Conservation (phyloP, 345 rosid genomes). For the Populus deltoides region DNA sequence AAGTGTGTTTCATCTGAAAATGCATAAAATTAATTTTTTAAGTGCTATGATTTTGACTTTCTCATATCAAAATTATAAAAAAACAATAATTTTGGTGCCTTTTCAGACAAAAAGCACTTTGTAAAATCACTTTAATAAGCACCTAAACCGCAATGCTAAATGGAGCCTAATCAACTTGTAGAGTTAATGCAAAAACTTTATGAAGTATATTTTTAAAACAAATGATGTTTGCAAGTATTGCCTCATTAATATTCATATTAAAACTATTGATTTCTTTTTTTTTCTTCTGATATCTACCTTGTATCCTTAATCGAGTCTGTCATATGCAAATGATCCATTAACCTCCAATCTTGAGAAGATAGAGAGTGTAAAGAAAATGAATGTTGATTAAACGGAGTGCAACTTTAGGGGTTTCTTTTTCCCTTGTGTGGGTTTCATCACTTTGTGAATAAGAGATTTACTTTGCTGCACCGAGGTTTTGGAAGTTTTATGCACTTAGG, state of each 20-base stretch:
- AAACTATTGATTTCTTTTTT: neutral
- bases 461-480: neutral
- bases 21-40: too few species aligned
- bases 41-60: too few species aligned
- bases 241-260: neutral
- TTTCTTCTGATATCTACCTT: too few species aligned
- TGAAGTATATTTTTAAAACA: neutral
- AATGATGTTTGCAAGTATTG: neutral
- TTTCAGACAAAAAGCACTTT: too few species aligned
- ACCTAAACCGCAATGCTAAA: too few species aligned
- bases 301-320: neutral
- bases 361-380: neutral
- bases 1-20: too few species aligned
- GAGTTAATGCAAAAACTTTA: neutral
- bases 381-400: neutral
- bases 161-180: neutral
- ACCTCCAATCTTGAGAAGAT: neutral
- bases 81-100: too few species aligned
- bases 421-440: neutral
- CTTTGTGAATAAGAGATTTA: neutral
- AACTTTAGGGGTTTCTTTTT: neutral
- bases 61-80: too few species aligned
- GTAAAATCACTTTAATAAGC: too few species aligned
- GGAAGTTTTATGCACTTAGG: neutral
- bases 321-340: neutral